Conservation (phyloP, 768 basidiomycete species). For the Pluteus cervinus region DNA sequence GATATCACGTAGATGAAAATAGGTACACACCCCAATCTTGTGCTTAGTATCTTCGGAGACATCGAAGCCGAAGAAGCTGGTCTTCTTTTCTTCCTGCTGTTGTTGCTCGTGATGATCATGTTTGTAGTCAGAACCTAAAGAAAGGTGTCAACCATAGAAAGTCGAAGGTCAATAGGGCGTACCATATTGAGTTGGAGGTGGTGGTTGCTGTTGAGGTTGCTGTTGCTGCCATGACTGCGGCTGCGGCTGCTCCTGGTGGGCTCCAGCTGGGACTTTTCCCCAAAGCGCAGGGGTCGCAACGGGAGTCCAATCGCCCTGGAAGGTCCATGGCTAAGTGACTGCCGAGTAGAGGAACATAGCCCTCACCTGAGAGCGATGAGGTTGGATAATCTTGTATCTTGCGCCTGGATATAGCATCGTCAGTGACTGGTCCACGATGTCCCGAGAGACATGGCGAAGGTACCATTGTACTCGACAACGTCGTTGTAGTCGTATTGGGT, state of each 20-base stretch:
- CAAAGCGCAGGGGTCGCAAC: slow-evolving; percentile 57
- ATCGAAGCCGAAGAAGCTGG: slow-evolving; percentile 56
- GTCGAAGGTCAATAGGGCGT: slow-evolving; percentile 3
- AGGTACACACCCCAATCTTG: slow-evolving; percentile 43
- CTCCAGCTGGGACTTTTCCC: slow-evolving; percentile 39
- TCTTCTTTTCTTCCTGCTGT: slow-evolving; percentile 44
- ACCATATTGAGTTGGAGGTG: slow-evolving; percentile 8
- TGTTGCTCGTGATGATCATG: slow-evolving; percentile 6
- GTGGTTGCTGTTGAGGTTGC: slow-evolving; percentile 13
- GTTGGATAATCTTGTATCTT: slow-evolving; percentile 65
- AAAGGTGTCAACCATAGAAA: slow-evolving; percentile 11
- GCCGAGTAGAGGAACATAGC: neutral
- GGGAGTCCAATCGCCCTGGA: slow-evolving; percentile 66
- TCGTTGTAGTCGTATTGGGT: slow-evolving; percentile 49
- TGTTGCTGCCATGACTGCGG: slow-evolving; percentile 22
- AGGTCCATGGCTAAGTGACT: neutral
- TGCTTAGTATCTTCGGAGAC: slow-evolving; percentile 52
- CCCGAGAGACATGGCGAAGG: slow-evolving; percentile 5
- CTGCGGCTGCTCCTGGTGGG: slow-evolving; percentile 20
- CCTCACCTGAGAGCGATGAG: slow-evolving; percentile 61
- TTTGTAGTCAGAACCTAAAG: slow-evolving; percentile 11
- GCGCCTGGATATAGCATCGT: slow-evolving; percentile 27
- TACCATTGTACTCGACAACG: slow-evolving; percentile 54
- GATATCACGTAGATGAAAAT: neutral
- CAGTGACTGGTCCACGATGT: neutral